Percentiles rank a stretch among this genome's conserved stretches.
Evolutionary conservation across 1,284 basidiomycete genomes (phyloP).

Genomic region (Heterobasidion annosum): DNA sequence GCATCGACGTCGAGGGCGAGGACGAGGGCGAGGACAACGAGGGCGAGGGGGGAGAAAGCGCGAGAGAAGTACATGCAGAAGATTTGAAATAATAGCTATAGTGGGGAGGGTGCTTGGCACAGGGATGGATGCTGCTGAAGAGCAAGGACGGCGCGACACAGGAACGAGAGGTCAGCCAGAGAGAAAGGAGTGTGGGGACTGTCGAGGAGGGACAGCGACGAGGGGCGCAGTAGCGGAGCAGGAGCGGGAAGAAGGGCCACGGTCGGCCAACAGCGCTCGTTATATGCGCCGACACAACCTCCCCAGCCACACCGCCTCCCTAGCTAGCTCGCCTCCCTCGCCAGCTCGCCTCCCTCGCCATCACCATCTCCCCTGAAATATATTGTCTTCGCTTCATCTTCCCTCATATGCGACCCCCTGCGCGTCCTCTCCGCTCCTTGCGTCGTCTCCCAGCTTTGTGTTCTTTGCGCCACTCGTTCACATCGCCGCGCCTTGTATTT

Average conservation of each 20-base stretch:
- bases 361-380: too few species aligned
- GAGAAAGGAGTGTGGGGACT: slow-evolving; percentile 1
- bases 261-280: not conserved
- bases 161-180: not conserved
- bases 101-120: not conserved
- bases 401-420: too few species aligned
- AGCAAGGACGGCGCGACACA: not conserved
- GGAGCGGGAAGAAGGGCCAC: not conserved
- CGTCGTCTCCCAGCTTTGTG: too few species aligned
- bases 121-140: not conserved
- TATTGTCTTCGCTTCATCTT: too few species aligned
- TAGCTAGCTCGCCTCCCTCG: too few species aligned
- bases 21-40: not conserved
- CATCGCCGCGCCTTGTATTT: too few species aligned
- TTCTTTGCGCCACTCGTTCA: too few species aligned
- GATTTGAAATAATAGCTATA: not conserved
- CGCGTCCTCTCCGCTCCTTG: too few species aligned
- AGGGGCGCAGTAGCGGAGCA: not conserved
- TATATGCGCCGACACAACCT: not conserved
- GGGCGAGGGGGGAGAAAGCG: not conserved
- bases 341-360: too few species aligned
- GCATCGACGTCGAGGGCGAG: not conserved
- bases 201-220: not conserved
- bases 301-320: too few species aligned
- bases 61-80: not conserved